phyloP scores from a whole-genome alignment of 1,284 basidiomycete species.

The Heterobasidion irregulare region DNA sequence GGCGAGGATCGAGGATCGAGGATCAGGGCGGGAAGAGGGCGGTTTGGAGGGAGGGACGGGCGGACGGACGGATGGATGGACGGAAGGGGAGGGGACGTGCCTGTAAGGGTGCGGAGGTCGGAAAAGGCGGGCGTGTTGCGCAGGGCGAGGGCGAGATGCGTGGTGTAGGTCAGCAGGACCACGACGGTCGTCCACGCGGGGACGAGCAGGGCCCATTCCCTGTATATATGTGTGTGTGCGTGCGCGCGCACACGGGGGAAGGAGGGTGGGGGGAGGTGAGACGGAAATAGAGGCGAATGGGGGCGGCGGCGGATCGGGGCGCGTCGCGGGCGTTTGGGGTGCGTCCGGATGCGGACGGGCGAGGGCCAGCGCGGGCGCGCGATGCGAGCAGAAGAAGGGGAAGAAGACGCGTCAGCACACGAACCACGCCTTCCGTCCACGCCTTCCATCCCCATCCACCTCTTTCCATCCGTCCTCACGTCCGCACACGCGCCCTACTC shows the following conservation, averaged over 20 bases:
- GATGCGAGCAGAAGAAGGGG: not conserved
- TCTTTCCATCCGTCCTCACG: too few species aligned
- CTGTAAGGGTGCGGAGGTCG: conserved; percentile 54
- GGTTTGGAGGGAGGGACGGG: conserved; percentile 26
- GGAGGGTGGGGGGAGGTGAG: not conserved
- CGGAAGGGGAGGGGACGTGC: conserved; percentile 29
- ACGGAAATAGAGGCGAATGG: conserved; percentile 13
- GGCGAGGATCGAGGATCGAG: not conserved
- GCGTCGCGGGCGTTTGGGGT: not conserved
- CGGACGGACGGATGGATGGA: conserved; percentile 41
- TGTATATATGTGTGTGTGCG: conserved; percentile 18
- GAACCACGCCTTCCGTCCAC: too few species aligned
- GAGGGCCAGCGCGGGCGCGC: not conserved
- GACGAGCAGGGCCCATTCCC: conserved; percentile 83
- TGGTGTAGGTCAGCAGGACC: conserved; percentile 70
- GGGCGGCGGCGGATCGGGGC: not conserved
- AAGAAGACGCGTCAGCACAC: not conserved
- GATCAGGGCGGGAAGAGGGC: not conserved
- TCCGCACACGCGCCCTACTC: too few species aligned
- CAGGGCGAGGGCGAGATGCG: conserved; percentile 71
- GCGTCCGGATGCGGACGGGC: not conserved
- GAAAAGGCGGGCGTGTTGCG: conserved; percentile 64
- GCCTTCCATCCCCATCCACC: too few species aligned
- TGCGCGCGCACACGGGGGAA: rapidly evolving
- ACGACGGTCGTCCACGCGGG: conserved; percentile 74